These are phyloP conservation scores for Periconia digitata DNA, from an alignment of 2,329 filamentous ascomycete genomes.

Conservation along the genomic window DNA sequence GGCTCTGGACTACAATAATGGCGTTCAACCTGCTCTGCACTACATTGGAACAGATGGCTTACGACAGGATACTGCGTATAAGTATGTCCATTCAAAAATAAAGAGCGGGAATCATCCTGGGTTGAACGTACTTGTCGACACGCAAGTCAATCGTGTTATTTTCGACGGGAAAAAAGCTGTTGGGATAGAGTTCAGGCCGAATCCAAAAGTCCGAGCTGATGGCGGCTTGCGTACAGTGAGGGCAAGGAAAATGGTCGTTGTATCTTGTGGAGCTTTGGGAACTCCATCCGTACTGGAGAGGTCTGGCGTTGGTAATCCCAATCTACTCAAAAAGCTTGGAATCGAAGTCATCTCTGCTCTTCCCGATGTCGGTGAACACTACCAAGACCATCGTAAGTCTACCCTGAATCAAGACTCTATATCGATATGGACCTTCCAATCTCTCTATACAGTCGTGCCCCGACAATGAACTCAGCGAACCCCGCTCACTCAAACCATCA, in stretches of 20 bases:
- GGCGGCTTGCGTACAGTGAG: constrained; percentile 42
- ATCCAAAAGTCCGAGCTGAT: constrained; percentile 41
- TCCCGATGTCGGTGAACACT: constrained; percentile 64
- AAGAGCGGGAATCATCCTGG: constrained; percentile 56
- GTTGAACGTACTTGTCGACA: constrained; percentile 61
- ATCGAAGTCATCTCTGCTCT: constrained; percentile 59
- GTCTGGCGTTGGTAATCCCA: constrained; percentile 60
- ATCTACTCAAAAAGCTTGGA: constrained; percentile 46
- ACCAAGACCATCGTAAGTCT: constrained; percentile 58
- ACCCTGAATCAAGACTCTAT: not conserved
- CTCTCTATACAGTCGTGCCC: constrained; percentile 57
- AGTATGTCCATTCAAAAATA: constrained; percentile 57
- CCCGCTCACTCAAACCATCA: not conserved
- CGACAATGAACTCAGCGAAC: no score
- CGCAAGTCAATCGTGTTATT: constrained; percentile 58
- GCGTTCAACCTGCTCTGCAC: constrained; percentile 48
- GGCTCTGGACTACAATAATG: constrained; percentile 50
- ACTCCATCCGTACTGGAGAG: constrained; percentile 62
- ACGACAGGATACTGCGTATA: constrained; percentile 61
- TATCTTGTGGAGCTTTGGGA: constrained; percentile 54
- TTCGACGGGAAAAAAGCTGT: constrained; percentile 59
- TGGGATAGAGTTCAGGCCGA: constrained; percentile 62
- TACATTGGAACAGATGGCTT: constrained; percentile 56
- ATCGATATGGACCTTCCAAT: constrained; percentile 61
- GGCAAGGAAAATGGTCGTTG: constrained; percentile 59